Base-by-base conservation (phyloP, 2,329 filamentous ascomycete species). In the Alternaria arborescens region DNA sequence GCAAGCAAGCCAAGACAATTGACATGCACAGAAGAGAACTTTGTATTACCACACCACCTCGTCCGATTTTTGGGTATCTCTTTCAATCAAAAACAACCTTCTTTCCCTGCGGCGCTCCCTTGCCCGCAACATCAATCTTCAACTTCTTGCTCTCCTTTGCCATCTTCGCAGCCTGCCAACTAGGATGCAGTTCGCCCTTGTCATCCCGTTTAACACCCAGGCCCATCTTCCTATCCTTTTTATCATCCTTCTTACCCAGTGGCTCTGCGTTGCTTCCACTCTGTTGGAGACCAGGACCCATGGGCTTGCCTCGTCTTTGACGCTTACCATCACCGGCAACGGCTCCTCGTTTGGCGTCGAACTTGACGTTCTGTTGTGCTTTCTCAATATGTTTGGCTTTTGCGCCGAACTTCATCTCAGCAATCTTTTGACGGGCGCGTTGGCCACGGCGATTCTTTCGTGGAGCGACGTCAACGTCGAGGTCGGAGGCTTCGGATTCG, bases 381-480 rank as follows among this genome's bases (percentile, higher is more conserved):
- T 83, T 82, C 43, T 88, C 76, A 3, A 89, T 50, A 71, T 93
- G 91, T 68, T 89, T 91, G 1, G 92, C 92, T 63, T 86, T 84
- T 14, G 84, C 82, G 51, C 91, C 91, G 75, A 85, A 94, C 74
- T 94, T 94, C 80, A 92, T 89, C 81, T 94, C 91, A 82, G 88
- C 91, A 60, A 95, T 90, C 24, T 88, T 87, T 73, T 91, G 90
- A 8, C 92, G 87, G n/a, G 90, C 91, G 43, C 88, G 86, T 79
- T 96, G 92, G 4, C 92, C 92, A 47, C 88, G 84, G 22, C 91
- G 85, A 71, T 94, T 94, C 79, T 93, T 94, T 69, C 87, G 87
- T 0, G 83, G 79, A 1, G 82, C 67, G 5, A 82, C 82, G 6
- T 85, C 86, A 2, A 77, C 69, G 18, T 83, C 81, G 22, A 84